Conservation (phyloP, 2,329 filamentous ascomycete species). For the Thermomyces lanuginosus region DNA sequence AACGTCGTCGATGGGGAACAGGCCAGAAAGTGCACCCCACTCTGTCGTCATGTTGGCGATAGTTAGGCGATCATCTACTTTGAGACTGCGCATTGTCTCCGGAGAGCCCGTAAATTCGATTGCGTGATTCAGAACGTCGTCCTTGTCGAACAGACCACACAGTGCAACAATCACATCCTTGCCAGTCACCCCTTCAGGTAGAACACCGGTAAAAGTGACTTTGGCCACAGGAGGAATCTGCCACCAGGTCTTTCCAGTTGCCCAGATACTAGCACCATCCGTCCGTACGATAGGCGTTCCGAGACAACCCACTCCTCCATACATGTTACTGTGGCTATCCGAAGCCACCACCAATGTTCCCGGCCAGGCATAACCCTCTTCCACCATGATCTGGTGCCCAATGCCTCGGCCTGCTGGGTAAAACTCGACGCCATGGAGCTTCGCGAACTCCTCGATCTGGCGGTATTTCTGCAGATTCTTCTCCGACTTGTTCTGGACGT, state of each 20-base stretch:
- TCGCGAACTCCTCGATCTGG: constrained; percentile 68
- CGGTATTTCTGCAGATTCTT: constrained; percentile 68
- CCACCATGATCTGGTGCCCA: constrained; percentile 63
- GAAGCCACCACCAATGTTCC: constrained; percentile 67
- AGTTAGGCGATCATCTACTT: constrained; percentile 56
- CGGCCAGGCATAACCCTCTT: constrained; percentile 73
- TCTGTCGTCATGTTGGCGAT: constrained; percentile 65
- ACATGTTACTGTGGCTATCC: constrained; percentile 58
- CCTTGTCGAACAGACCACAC: constrained; percentile 69
- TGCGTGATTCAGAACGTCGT: constrained; percentile 79
- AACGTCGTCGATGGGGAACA: constrained; percentile 65
- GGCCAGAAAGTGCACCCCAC: constrained; percentile 55
- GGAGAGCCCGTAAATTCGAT: constrained; percentile 76
- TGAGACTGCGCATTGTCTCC: constrained; percentile 56
- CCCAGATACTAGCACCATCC: constrained; percentile 74
- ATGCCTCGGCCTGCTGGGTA: constrained; percentile 66
- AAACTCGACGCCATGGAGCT: constrained; percentile 58
- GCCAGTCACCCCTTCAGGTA: constrained; percentile 68
- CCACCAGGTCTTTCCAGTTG: constrained; percentile 72
- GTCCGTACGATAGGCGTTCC: constrained; percentile 74
- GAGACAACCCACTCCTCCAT: constrained; percentile 61
- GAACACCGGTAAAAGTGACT: constrained; percentile 56
- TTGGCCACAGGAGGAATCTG: constrained; percentile 72
- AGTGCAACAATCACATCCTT: constrained; percentile 91
- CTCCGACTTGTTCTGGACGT: constrained; percentile 68